Base-by-base conservation (phyloP, 108 stramenopile genomes). In the Fragilariopsis cylindrus region DNA sequence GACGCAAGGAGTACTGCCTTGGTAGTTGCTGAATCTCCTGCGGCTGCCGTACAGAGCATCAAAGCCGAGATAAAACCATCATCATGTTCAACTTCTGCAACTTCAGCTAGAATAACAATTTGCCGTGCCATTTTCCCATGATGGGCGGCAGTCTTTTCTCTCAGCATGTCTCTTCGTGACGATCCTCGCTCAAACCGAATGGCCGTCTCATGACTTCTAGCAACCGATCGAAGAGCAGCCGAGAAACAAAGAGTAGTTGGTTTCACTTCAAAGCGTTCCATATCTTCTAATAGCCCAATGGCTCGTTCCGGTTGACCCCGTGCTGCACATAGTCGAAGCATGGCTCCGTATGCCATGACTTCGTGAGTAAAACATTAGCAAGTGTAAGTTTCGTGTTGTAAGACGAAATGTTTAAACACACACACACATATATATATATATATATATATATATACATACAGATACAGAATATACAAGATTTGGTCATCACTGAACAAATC, bases 241-340 rank as follows among this genome's bases (percentile, higher is more conserved):
- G 88, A 88, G 62, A 94, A 94, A 64, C 89, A 85, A 42, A 94
- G 72, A 9, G 90, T 94, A 2, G 93, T 94, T 5, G 93, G 93
- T 64, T 87, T 87, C 13, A 92, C 88, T 18, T 89, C 87, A 46
- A 89, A 80, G 18, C 73, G 79, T 16, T 86, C 80, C 80, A 94
- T 88, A 63, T 95, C 94, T 71, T 95, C 90, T 57, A 95, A 65
- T 21, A 95, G 67, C 67, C 83, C 88, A 4, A 92, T 73, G 11
- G 89, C 90, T 70, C 85, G 77, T 77, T 95, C 94, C 3, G 94
- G 81, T 67, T 86, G 84, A 13, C 94, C 94, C 45, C 86, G 76
- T 2, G 90, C 90, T 7, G 87, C 90, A 58, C 88, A 88, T 39
- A 95, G 65, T 9, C 91, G 78, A 74, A 95, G 76, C 13, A 92